A percentile compares a stretch with the other conserved stretches of the same genome.
phyloP scores from a whole-genome alignment of 345 rosid species.

The Aquilaria sinensis region DNA sequence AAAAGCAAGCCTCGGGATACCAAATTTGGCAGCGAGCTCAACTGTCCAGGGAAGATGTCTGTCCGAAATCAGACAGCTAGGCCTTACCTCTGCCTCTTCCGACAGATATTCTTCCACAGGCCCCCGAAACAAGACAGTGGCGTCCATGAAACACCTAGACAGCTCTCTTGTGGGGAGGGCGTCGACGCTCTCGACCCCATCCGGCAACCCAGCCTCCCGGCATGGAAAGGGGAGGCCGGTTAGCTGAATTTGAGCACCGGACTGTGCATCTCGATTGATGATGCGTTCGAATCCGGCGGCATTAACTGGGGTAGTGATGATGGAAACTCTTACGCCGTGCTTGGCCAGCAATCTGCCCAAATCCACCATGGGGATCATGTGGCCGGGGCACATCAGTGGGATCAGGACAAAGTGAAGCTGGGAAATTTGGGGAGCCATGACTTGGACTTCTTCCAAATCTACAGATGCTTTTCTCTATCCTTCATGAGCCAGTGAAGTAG shows the following conservation, averaged over 20 bases:
- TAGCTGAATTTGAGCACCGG: conserved; percentile 16
- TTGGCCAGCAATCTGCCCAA: conserved; percentile 15
- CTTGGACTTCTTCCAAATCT: neutral
- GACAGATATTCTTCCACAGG: conserved; percentile 17
- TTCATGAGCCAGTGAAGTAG: too few relatives aligned
- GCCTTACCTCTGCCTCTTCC: conserved; percentile 10
- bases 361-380: conserved; percentile 16
- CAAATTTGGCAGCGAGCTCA: conserved; percentile 26
- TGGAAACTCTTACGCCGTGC: conserved; percentile 6
- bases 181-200: conserved; percentile 31
- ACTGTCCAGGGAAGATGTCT: conserved; percentile 23
- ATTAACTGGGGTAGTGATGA: conserved; percentile 18
- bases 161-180: conserved; percentile 13
- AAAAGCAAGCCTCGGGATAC: conserved; percentile 47
- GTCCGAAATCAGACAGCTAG: conserved; percentile 30
- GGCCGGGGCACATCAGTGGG: conserved; percentile 14
- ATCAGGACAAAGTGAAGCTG: conserved; percentile 5
- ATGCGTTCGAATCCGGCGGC: conserved; percentile 13
- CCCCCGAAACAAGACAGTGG: conserved; percentile 8
- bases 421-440: neutral
- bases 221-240: conserved; percentile 20
- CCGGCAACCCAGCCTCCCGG: conserved; percentile 23
- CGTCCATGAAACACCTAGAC: conserved; percentile 7
- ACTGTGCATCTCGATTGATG: conserved; percentile 7
- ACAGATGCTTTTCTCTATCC: too few relatives aligned